phyloP scores from a whole-genome alignment of 345 rosid species.

The Ceriops decandra region DNA sequence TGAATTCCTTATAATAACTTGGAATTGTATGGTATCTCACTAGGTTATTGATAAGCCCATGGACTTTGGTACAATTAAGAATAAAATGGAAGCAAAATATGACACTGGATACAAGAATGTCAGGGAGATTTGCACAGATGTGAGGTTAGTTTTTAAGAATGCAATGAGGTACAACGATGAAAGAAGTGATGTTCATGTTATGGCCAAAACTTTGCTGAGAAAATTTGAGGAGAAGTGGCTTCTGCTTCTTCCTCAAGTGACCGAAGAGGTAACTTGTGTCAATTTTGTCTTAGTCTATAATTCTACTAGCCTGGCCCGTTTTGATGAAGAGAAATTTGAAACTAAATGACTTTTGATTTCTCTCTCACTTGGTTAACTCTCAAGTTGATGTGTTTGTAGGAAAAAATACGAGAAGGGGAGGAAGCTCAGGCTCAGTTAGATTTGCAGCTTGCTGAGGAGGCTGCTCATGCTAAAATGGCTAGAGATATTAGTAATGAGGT shows the following conservation, averaged over 20 bases:
- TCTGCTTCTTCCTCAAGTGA: conserved; percentile 67
- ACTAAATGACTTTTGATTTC: not conserved
- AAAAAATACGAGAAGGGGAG: conserved; percentile 65
- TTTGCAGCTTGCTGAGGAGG: conserved; percentile 68
- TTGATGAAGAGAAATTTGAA: not conserved
- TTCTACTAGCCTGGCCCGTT: not conserved
- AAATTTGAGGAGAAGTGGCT: conserved; percentile 94
- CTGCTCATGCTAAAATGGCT: conserved; percentile 67
- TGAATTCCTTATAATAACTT: not conserved
- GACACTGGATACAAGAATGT: conserved; percentile 69
- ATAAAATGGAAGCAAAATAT: conserved; percentile 83
- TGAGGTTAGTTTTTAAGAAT: conserved; percentile 77
- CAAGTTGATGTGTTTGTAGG: conserved; percentile 36
- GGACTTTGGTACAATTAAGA: conserved; percentile 85
- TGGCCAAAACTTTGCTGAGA: conserved; percentile 77
- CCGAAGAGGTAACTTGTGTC: conserved; percentile 56
- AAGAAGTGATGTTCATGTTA: conserved; percentile 57
- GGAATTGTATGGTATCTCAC: not conserved
- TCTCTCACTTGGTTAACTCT: not conserved
- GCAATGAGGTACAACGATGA: conserved; percentile 95
- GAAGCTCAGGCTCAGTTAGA: conserved; percentile 55
- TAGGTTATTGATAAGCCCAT: conserved; percentile 92
- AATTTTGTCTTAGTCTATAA: not conserved
- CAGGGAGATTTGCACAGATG: conserved; percentile 71
- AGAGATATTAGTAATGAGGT: conserved; percentile 66